phyloP scores from a whole-genome alignment of 768 basidiomycete species.

The Sutorius australiensis region DNA sequence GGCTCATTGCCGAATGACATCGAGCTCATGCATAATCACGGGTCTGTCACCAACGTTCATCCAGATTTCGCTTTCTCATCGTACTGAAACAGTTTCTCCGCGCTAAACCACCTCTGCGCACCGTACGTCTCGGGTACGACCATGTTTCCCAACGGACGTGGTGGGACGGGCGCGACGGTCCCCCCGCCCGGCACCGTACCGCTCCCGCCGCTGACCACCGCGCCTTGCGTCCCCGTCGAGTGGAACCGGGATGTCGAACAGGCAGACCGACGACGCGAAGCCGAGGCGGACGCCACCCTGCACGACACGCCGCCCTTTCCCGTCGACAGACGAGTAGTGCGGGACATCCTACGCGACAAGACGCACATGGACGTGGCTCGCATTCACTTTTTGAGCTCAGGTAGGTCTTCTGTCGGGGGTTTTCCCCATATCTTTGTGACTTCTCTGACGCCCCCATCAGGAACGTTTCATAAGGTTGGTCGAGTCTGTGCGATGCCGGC shows the following conservation, averaged over 20 bases:
- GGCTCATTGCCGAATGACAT: constrained; percentile 15
- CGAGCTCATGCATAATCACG: constrained; percentile 9
- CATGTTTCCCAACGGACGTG: constrained; percentile 11
- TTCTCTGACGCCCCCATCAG: constrained; percentile 33
- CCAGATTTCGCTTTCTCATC: neutral
- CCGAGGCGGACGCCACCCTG: constrained; percentile 55
- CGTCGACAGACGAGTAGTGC: constrained; percentile 70
- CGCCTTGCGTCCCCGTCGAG: constrained; percentile 31
- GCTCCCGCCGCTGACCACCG: constrained; percentile 10
- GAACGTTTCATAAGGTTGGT: constrained; percentile 80
- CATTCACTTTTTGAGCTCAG: constrained; percentile 72
- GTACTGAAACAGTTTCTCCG: neutral
- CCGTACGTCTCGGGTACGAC: neutral
- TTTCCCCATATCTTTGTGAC: constrained; percentile 11
- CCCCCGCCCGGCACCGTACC: constrained; percentile 23
- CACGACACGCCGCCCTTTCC: constrained; percentile 67
- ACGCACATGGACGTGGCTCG: constrained; percentile 62
- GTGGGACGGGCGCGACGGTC: neutral
- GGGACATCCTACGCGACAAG: constrained; percentile 73
- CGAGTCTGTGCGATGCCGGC: neutral
- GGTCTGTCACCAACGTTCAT: constrained; percentile 18
- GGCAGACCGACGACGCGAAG: constrained; percentile 63
- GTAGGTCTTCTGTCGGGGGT: constrained; percentile 34
- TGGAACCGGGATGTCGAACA: constrained; percentile 77
- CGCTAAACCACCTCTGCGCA: constrained; percentile 1